Conservation (phyloP, 1,284 basidiomycete species). For the Trichosporon sp. region DNA sequence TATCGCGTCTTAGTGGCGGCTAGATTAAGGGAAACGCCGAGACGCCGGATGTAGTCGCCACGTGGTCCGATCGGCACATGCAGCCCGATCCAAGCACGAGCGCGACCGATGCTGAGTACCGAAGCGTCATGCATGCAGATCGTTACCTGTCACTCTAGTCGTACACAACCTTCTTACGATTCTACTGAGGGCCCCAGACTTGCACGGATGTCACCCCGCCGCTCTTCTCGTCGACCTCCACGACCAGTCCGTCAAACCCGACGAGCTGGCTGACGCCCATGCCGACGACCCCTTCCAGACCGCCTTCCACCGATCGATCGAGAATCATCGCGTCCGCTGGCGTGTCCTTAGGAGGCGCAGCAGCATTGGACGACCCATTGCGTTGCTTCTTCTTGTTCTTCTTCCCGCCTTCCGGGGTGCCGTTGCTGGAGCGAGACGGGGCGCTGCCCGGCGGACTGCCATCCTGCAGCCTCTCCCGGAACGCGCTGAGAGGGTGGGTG, state of each 20-base stretch:
- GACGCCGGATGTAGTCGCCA: neutral
- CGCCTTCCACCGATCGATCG: constrained; percentile 72
- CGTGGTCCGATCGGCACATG: neutral
- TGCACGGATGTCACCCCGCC: constrained; percentile 53
- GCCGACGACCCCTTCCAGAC: constrained; percentile 51
- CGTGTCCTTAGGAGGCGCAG: constrained; percentile 52
- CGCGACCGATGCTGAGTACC: neutral
- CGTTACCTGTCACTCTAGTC: neutral
- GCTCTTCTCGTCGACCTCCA: constrained; percentile 67
- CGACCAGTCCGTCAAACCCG: constrained; percentile 74
- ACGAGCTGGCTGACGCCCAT: constrained; percentile 52
- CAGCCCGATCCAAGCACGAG: neutral
- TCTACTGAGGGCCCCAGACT: constrained; percentile 22
- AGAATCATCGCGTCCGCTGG: constrained; percentile 63
- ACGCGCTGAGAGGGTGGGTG: constrained; percentile 25
- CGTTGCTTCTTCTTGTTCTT: constrained; percentile 13
- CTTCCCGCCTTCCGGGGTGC: neutral
- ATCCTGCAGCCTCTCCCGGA: constrained; percentile 13
- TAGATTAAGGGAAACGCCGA: constrained; percentile 9
- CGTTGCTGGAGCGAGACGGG: neutral
- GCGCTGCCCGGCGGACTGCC: neutral
- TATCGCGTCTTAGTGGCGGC: neutral
- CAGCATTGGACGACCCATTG: neutral
- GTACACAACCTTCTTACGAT: neutral
- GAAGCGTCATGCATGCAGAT: constrained; percentile 8